Evolutionary conservation across 176 grass and related monocot genomes (phyloP), one percentile per base, ranked within the genome.

Genomic region (Raddia guianensis): DNA sequence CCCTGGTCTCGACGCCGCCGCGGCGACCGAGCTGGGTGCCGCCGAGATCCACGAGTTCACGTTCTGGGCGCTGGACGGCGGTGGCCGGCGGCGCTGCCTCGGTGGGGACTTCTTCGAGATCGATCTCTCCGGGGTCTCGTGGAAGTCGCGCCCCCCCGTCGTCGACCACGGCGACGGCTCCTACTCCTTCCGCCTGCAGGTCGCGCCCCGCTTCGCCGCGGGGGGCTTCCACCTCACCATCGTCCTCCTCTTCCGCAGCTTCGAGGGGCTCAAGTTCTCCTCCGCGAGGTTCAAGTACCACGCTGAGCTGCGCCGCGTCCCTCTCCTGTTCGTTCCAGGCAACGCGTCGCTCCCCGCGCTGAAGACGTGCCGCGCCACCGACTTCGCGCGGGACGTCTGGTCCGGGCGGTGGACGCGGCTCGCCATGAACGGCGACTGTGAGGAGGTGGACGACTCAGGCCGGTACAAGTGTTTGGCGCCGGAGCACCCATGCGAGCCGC

Each of bases 51-150:
- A 90, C 72, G 87, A 83, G 66, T 72, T 99, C 73, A 78, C 75
- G 40, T 86, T 99, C 83, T 85, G 77, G 53, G 90, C 96, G 16
- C 62, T 99, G 21, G 96, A 94, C 21, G 88, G n/a, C 47, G 35
- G 71, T 5, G 96, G 93, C 8, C 20, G 3, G 60, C 66, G 78
- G 7, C 93, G 93, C 59, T 91, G 96, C 76, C 71, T 93, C 56
- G 96, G 96, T 47, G 96, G 96, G 64, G 96, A 99, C 82, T 99
- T 91, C 89, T 99, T 95, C 82, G 96, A 99, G 90, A 76, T 86
- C 7, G 96, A 99, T 70, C 93, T 99, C 51, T 88, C 96, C 58
- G 85, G 88, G 12, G 37, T 33, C 3, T 51, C 76, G 43, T 99
- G 96, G 96, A 99, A 95, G 66, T 91, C 96, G 47, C 90, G 96